phyloP scores from a whole-genome alignment of 2,329 filamentous ascomycete species.

The Monosporascus sp. region DNA sequence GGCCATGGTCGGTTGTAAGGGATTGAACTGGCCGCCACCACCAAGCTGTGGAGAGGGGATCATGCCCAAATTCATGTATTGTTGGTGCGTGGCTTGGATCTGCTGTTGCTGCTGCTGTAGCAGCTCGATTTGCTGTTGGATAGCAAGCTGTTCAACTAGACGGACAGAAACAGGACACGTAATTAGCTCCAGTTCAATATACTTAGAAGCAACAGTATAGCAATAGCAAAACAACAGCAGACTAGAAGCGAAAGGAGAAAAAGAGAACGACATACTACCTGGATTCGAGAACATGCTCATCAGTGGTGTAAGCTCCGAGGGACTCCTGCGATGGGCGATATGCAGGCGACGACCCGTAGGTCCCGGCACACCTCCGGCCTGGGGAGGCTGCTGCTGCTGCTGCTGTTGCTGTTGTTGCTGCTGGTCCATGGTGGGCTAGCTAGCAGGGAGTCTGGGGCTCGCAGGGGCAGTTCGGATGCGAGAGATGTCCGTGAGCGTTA shows the following conservation, averaged over 20 bases:
- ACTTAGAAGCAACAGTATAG: constrained; percentile 3
- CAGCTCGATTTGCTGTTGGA: constrained; percentile 96
- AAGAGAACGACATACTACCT: constrained; percentile 41
- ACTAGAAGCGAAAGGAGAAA: constrained; percentile 2
- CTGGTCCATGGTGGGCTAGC: constrained; percentile 59
- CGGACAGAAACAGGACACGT: constrained; percentile 14
- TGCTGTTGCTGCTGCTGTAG: constrained; percentile 97
- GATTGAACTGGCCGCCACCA: constrained; percentile 66
- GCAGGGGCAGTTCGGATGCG: constrained; percentile 19
- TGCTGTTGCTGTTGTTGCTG: constrained; percentile 46
- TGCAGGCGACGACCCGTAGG: constrained; percentile 85
- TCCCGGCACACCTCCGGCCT: constrained; percentile 56
- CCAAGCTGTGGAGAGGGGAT: constrained; percentile 80
- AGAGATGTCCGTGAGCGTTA: constrained; percentile 2
- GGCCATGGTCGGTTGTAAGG: constrained; percentile 72
- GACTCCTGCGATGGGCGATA: constrained; percentile 94
- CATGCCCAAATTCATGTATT: constrained; percentile 97
- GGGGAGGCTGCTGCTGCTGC: constrained; percentile 40
- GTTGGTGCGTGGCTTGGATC: constrained; percentile 91
- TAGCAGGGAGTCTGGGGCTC: constrained; percentile 38
- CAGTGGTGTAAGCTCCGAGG: constrained; percentile 92
- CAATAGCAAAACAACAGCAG: constrained; percentile 5
- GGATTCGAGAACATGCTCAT: constrained; percentile 82
- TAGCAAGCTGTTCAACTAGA: constrained; percentile 91
- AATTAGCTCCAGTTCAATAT: constrained; percentile 8